Conservation (phyloP, 192 early-diverging fungal species). For the Spizellomyces punctatus region DNA sequence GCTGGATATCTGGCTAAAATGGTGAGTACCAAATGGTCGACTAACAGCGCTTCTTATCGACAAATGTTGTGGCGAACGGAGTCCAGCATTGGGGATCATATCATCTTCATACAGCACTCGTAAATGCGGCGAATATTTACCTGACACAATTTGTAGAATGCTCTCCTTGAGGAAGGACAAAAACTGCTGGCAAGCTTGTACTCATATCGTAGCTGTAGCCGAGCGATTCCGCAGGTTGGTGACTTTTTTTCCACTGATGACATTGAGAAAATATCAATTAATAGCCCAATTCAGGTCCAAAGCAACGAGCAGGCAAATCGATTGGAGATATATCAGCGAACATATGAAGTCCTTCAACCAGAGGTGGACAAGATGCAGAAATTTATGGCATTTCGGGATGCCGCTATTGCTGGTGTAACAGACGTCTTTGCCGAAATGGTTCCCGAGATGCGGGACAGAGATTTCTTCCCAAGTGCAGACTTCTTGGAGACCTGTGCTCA, state of each 20-base stretch:
- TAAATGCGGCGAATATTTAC: too few species aligned
- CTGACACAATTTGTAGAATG: conserved; percentile 21
- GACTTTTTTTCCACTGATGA: background rate
- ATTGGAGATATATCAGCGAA: conserved; percentile 31
- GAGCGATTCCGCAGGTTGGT: conserved; percentile 50
- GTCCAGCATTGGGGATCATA: background rate
- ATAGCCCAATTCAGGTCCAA: conserved; percentile 24
- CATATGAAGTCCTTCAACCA: conserved; percentile 43
- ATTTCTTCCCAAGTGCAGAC: conserved; percentile 38
- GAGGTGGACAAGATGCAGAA: conserved; percentile 48
- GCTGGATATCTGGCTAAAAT: conserved; percentile 36
- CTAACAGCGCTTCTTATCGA: background rate
- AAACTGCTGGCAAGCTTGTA: conserved; percentile 43
- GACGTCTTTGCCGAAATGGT: conserved; percentile 41
- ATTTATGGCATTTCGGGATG: conserved; percentile 49
- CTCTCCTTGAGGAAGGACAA: conserved; percentile 39
- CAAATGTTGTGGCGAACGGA: background rate
- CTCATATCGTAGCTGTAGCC: conserved; percentile 43
- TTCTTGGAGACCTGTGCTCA: conserved; percentile 42
- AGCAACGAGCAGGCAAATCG: conserved; percentile 36
- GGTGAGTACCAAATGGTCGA: conserved; percentile 12
- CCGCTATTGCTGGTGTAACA: conserved; percentile 23
- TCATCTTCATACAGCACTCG: too few species aligned
- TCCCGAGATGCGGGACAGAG: conserved; percentile 35
- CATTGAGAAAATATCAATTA: background rate